A percentile compares a stretch with the other conserved stretches of the same genome.
Evolutionary conservation across 208 protist genomes (phyloP).

Genomic region (Histomonas meleagridis): DNA sequence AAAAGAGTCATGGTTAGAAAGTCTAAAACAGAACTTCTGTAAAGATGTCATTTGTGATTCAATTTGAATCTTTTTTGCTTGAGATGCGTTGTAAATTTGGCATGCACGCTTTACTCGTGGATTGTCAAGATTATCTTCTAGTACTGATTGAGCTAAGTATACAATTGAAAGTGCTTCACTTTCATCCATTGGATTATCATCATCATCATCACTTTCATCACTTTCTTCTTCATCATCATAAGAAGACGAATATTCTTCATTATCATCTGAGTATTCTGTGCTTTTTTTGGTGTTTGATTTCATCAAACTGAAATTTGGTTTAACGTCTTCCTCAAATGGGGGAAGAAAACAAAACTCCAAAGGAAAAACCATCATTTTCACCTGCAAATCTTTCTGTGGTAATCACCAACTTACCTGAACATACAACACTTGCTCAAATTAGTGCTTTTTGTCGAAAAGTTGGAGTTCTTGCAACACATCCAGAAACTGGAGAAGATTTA

Average conservation of each 20-base stretch:
- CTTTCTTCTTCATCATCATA: neutral
- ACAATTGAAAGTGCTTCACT: neutral
- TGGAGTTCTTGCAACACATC: neutral
- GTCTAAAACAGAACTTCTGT: neutral
- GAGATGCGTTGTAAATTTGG: neutral
- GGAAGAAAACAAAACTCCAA: neutral
- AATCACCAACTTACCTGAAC: neutral
- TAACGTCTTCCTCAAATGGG: too few relatives aligned
- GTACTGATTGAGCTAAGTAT: neutral
- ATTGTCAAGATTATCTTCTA: neutral
- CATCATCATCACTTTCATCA: neutral
- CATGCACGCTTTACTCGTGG: neutral
- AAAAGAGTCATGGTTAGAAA: neutral
- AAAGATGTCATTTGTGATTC: neutral
- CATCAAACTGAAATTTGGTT: too few relatives aligned
- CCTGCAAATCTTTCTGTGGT: neutral
- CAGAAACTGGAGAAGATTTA: slow-evolving; percentile 17
- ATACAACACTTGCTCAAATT: neutral
- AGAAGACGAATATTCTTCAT: too few relatives aligned
- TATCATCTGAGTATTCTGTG: neutral
- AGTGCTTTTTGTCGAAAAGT: neutral
- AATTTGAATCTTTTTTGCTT: neutral
- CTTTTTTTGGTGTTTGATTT: too few relatives aligned
- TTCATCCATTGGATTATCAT: neutral
- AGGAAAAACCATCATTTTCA: neutral